Conservation (phyloP, 2,329 filamentous ascomycete species). For the Fusarium mangiferae region DNA sequence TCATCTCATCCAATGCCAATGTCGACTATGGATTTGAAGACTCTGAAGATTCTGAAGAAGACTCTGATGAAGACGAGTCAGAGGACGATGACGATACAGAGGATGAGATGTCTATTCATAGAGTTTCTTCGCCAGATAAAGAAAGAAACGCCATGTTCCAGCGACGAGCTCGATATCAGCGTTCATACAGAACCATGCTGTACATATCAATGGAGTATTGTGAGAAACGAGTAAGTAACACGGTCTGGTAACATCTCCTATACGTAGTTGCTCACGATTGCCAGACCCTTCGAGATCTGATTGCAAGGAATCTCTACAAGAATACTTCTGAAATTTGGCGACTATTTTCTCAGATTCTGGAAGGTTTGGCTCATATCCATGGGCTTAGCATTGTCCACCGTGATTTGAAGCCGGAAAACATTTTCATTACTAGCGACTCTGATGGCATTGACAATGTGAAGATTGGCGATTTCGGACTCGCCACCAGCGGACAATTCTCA, state of each 20-base stretch:
- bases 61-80: slow-evolving; percentile 58
- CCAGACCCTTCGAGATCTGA: slow-evolving; percentile 85
- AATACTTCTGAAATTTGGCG: slow-evolving; percentile 86
- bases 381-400: slow-evolving; percentile 91
- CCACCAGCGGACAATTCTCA: slow-evolving; percentile 84
- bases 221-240: slow-evolving; percentile 76
- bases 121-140: slow-evolving; percentile 46
- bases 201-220: slow-evolving; percentile 99
- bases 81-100: slow-evolving; percentile 58
- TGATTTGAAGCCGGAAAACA: slow-evolving; percentile 96
- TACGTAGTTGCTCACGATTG: slow-evolving; percentile 4
- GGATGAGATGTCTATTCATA: slow-evolving; percentile 46
- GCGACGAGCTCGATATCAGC: slow-evolving; percentile 54
- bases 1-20: slow-evolving; percentile 87
- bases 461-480: slow-evolving; percentile 95
- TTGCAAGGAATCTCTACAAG: slow-evolving; percentile 78
- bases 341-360: slow-evolving; percentile 88
- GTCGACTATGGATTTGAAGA: slow-evolving; percentile 79
- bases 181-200: slow-evolving; percentile 75
- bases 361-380: slow-evolving; percentile 91
- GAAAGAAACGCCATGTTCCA: slow-evolving; percentile 45
- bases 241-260: too few relatives aligned
- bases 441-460: slow-evolving; percentile 90
- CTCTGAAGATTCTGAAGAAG: slow-evolving; percentile 54
- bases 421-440: slow-evolving; percentile 78